Evolutionary conservation across 202 grass and related monocot species (phyloP).

Genomic region (Hordeum pubiflorum): DNA sequence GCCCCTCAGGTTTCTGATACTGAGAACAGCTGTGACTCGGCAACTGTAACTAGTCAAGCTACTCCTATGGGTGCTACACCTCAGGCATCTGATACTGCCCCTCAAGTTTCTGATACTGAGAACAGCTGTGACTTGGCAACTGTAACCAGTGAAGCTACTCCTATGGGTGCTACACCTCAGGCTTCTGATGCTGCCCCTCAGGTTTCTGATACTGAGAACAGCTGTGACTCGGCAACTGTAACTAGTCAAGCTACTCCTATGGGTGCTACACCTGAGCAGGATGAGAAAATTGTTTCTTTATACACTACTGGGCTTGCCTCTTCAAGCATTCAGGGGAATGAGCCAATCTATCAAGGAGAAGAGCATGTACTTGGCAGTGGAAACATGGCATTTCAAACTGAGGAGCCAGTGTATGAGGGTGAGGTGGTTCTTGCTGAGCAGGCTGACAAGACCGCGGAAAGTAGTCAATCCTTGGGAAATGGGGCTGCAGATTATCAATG

Average conservation of each 20-base stretch:
- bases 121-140: conserved; percentile 25
- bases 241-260: conserved; percentile 29
- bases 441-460: conserved; percentile 41
- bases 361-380: conserved; percentile 54
- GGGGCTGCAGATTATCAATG: conserved; percentile 51
- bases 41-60: conserved; percentile 23
- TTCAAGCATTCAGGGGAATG: conserved; percentile 41
- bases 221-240: conserved; percentile 24
- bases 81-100: conserved; percentile 5
- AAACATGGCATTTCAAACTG: conserved; percentile 42
- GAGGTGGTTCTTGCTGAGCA: conserved; percentile 73
- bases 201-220: conserved; percentile 18
- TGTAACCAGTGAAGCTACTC: conserved; percentile 24
- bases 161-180: conserved; percentile 20
- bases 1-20: conserved; percentile 14
- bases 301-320: conserved; percentile 30
- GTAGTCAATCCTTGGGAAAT: conserved; percentile 28
- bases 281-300: conserved; percentile 37
- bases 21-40: conserved; percentile 28
- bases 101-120: conserved; percentile 23
- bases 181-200: conserved; percentile 15
- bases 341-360: conserved; percentile 96
- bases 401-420: conserved; percentile 84
- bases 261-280: conserved; percentile 19
- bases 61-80: conserved; percentile 23